A percentile compares a stretch with the other conserved stretches of the same genome.
Conservation (phyloP, 2,329 filamentous ascomycete genomes). For the Neopestalotiopsis clavispora region DNA sequence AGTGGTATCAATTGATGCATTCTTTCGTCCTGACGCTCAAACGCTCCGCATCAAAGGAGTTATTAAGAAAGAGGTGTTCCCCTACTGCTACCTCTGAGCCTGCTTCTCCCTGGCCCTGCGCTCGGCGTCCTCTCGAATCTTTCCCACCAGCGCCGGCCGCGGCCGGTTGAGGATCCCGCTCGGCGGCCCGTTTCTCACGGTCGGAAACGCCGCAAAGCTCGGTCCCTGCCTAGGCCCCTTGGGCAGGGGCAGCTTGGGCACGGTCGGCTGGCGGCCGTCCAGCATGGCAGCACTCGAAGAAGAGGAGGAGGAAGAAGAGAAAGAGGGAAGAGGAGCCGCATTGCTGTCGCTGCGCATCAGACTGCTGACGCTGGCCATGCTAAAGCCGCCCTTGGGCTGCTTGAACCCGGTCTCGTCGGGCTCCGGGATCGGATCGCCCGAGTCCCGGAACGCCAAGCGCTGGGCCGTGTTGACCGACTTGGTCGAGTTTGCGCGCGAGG, state of each 20-base stretch:
- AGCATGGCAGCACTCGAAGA: background rate
- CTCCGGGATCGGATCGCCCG: slow-evolving; percentile 33
- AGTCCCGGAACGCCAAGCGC: slow-evolving; percentile 35
- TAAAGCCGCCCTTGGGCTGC: slow-evolving; percentile 12
- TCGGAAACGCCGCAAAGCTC: slow-evolving; percentile 35
- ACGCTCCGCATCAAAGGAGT: background rate
- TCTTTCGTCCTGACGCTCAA: background rate
- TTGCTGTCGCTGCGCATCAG: slow-evolving; percentile 12
- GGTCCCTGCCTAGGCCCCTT: slow-evolving; percentile 27
- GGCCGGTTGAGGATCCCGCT: slow-evolving; percentile 12
- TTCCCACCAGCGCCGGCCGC: slow-evolving; percentile 18
- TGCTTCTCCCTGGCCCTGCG: slow-evolving; percentile 6
- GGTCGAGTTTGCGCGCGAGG: slow-evolving; percentile 10
- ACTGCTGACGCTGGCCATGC: slow-evolving; percentile 19
- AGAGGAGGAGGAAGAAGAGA: too few relatives aligned
- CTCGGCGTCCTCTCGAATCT: slow-evolving; percentile 8
- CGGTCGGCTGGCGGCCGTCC: slow-evolving; percentile 11
- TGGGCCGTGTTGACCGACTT: slow-evolving; percentile 24
- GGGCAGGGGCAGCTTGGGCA: slow-evolving; percentile 18
- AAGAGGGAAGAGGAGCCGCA: too few relatives aligned
- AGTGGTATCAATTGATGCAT: background rate
- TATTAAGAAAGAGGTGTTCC: background rate
- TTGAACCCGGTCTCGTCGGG: slow-evolving; percentile 21
- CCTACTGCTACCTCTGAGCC: background rate
- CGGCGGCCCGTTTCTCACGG: slow-evolving; percentile 25